Evolutionary conservation across 2,329 filamentous ascomycete genomes (phyloP), one percentile per base, ranked within the genome.

Genomic region (Dothideomycetes sp.): DNA sequence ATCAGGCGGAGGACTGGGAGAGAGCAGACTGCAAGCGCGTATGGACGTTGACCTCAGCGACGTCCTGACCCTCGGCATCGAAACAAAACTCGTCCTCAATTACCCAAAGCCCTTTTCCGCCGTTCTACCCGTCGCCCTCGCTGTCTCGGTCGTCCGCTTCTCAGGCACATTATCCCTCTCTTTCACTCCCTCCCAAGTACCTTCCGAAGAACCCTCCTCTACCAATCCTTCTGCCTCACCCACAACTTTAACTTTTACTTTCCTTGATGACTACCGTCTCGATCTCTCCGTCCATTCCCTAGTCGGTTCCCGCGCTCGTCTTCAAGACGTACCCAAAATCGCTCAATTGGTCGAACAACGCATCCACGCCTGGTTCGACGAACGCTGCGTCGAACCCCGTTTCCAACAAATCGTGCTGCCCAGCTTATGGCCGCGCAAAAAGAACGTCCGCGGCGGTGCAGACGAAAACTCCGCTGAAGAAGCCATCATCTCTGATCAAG

Each of bases 41-140:
- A 94, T 98, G 84, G 91, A 98, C 61, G 88, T 98, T 24, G 91
- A 98, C 60, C 67, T 98, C 44, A 91, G 84, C 62, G 91, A 98
- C 63, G 88, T 94, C 63, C 85, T 98, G 45, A 98, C 91, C 0
- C 69, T 98, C 40, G 91, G 87, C 1, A 73, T 98, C 18, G 91
- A 98, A 67, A 98, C 91, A 3, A 94, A 91, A 53, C 68, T 98
- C 47, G 72, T 94, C 33, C 73, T 98, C 42, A 98, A 98, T 63
- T 98, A 94, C 59, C 91, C 91, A 0, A 93, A 88, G 57, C 84
- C 84, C 6, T 70, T 86, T 40, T 84, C 87, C 5, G 91, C 91
- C 1, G 82, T 95, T 6, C 70, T 98, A 1, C 91, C 91, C 3
- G 88, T 98, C 13, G 91, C 89, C 0, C 68, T 98, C 23, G 82